Base-by-base conservation (phyloP, 2,329 filamentous ascomycete species). In the Cladorrhinum sp. region DNA sequence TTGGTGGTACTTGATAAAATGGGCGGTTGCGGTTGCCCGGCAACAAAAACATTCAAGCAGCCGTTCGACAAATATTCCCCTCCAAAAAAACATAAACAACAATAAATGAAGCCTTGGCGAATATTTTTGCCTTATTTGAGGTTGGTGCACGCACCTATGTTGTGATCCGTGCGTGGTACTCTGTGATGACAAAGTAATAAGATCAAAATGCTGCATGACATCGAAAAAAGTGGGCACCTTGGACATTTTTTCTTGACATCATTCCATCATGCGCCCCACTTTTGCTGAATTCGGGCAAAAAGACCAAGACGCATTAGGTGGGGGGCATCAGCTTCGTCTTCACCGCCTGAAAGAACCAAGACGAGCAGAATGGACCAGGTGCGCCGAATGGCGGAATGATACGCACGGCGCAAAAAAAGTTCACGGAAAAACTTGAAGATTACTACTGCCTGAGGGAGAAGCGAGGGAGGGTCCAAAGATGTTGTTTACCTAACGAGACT, bases 401-500 rank as follows among this genome's bases (percentile, higher is more conserved):
- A 16, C 33, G 33, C 9, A 9, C 4, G 33, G 33, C 14, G 4
- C 33, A 36, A 16, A 36, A 23, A 23, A 9, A 18, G n/a, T n/a
- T n/a, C n/a, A n/a, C n/a, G n/a, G 16, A 46, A 56, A 50, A 2
- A 23, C 1, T 16, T 24, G 10, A 28, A 48, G 46, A 30, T n/a
- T 9, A 18, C 2, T 21, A 50, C n/a, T n/a, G n/a, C 2, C 7
- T 39, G 18, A 46, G 3, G 16, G 7, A 46, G 3, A 16, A 46
- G n/a, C 42, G 49, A 49, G 24, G 23, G 26, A 49, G 39, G 24
- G 39, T 26, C 42, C 23, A 57, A 57, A 21, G 18, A 57, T 57
- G 36, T 48, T 57, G 54, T 48, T 57, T 57, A 24, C 39, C 39
- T 59, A 26, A 36, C n/a, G 61, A 62, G 61, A 65, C 61, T 55